Evolutionary conservation across 2,329 filamentous ascomycete species (phyloP), one percentile per base, ranked within the genome.

Genomic region (Epichloe festucae): DNA sequence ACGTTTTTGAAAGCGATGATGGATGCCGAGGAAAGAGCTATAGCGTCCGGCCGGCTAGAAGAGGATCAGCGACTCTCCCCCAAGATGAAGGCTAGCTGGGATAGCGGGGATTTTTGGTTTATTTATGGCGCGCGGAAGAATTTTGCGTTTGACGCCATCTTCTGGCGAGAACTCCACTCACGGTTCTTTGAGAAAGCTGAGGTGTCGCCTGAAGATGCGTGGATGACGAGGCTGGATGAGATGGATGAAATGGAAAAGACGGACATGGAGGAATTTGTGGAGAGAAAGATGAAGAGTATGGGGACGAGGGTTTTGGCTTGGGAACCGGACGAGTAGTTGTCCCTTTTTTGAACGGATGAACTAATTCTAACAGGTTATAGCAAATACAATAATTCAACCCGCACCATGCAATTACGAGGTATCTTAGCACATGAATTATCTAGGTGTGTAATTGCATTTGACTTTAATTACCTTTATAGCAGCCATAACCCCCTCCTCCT

Each of bases 131-230:
- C 62, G 3, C 63, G 64, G 46, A 67, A 66, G 40, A 67, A 64
- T 50, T 70, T 64, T 64, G 64, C 61, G 0, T 68, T 71, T 55
- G 68, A 71, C 50, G 56, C 57, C 11, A 54, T 70, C 6, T 71
- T 52, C 51, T 70, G 67, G 67, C 65, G 58, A 49, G 65, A 55
- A 52, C 52, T 70, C n/a, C 64, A 70, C 52, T 54, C 63, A 51
- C 57, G 52, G 1, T 67, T 60, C 52, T 68, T 65, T 51, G 66
- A 66, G 4, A 53, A 48, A 31, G 7, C 27, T 3, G 27, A 31
- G 27, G 27, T 31, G 27, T 31, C 27, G 1, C 27, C 27, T 10
- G 27, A 31, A 31, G 27, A 10, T 31, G 27, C 27, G 27, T 31
- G 27, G 27, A 31, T 31, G 27, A 31, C 7, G 8, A 63, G 60